Conservation (phyloP, 2,329 filamentous ascomycete genomes). For the Nigrospora oryzae region DNA sequence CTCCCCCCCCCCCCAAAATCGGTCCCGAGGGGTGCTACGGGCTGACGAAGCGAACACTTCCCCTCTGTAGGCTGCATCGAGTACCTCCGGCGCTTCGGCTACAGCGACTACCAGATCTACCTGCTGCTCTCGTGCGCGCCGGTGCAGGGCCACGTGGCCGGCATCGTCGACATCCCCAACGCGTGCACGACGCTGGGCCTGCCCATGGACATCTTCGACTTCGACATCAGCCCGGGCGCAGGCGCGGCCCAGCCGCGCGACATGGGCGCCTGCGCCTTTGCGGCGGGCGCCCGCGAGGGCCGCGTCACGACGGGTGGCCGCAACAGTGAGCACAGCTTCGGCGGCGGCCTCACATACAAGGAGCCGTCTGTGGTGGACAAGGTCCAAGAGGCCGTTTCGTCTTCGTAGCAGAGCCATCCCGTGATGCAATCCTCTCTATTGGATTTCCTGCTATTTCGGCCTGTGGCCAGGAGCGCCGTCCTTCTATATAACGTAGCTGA, state of each 20-base stretch:
- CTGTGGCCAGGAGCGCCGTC: no score
- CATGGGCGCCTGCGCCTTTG: slow-evolving; percentile 64
- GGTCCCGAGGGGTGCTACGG: not conserved
- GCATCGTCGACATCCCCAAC: slow-evolving; percentile 86
- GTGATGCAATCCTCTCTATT: no score
- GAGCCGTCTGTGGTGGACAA: slow-evolving; percentile 8
- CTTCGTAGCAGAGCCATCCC: slow-evolving; percentile 3
- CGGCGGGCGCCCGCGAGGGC: slow-evolving; percentile 35
- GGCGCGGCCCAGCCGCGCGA: slow-evolving; percentile 37
- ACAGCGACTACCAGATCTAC: slow-evolving; percentile 71
- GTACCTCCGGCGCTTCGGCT: slow-evolving; percentile 68
- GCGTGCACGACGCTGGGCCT: slow-evolving; percentile 82
- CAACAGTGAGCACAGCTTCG: slow-evolving; percentile 40
- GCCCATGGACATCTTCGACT: slow-evolving; percentile 92
- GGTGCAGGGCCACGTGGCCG: slow-evolving; percentile 79
- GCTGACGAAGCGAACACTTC: not conserved
- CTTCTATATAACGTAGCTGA: no score
- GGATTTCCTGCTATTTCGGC: no score
- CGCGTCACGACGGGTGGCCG: slow-evolving; percentile 31
- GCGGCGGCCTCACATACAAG: slow-evolving; percentile 42
- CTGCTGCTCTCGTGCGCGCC: slow-evolving; percentile 79
- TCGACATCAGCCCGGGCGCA: slow-evolving; percentile 67
- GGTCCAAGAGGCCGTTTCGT: slow-evolving; percentile 9
- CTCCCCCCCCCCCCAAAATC: not conserved
- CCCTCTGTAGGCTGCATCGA: slow-evolving; percentile 54